These are phyloP conservation scores for Pythium pyrilobum DNA, from an alignment of 352 stramenopile genomes.

Conservation along the genomic window DNA sequence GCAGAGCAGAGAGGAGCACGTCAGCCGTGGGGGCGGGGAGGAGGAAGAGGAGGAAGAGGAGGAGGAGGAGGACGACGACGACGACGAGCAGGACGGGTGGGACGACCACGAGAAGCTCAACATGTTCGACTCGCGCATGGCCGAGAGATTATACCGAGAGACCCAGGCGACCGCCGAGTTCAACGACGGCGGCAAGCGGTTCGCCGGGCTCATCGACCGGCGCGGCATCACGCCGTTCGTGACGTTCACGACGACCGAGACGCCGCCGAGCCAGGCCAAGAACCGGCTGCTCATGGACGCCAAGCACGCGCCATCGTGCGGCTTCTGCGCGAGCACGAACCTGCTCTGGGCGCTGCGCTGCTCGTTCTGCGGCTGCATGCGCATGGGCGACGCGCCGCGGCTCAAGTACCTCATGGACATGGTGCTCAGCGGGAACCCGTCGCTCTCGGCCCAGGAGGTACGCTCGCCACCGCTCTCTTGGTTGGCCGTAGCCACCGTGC, in stretches of 20 bases:
- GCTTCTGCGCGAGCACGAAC: constrained; percentile 72
- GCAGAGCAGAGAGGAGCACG: too few relatives aligned
- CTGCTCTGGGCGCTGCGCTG: constrained; percentile 60
- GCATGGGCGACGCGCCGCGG: constrained; percentile 64
- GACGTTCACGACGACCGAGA: constrained; percentile 50
- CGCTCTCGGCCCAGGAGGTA: constrained; percentile 51
- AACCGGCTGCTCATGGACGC: constrained; percentile 26
- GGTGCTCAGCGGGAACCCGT: constrained; percentile 64
- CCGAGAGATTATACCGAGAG: constrained; percentile 24
- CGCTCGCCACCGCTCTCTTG: not conserved
- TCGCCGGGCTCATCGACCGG: constrained; percentile 38
- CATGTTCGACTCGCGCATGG: constrained; percentile 19
- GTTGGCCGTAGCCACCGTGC: not conserved
- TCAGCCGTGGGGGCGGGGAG: not conserved
- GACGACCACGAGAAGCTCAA: constrained; percentile 18
- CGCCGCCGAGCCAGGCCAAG: constrained; percentile 44
- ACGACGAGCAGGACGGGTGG: not conserved
- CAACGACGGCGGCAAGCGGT: constrained; percentile 40
- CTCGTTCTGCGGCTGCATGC: constrained; percentile 61
- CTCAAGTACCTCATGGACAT: constrained; percentile 79
- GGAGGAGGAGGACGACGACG: constrained; percentile 2
- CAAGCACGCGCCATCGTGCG: constrained; percentile 26
- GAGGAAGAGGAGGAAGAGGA: not conserved
- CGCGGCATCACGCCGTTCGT: constrained; percentile 61
- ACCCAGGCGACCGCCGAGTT: constrained; percentile 24